Percentiles rank a stretch among this genome's conserved stretches.
Evolutionary conservation across 176 grass and related monocot genomes (phyloP).

Genomic region (Eragrostis nindensis): DNA sequence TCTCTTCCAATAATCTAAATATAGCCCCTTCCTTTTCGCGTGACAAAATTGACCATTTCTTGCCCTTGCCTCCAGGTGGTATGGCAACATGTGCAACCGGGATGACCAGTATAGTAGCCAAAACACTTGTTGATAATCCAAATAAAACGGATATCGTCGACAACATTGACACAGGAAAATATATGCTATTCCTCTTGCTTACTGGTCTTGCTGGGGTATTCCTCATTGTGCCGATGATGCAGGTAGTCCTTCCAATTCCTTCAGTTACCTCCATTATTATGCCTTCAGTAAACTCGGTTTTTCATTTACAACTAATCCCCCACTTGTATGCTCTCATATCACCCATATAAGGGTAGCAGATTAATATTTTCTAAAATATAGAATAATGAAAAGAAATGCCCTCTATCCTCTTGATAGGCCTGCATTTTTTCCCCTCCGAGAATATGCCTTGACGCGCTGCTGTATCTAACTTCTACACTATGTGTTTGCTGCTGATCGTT

Average conservation of each 20-base stretch:
- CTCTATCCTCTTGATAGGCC: too few relatives aligned
- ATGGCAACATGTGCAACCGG: conserved; percentile 53
- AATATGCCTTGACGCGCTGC: too few relatives aligned
- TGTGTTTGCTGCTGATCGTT: neutral
- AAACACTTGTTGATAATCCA: conserved; percentile 33
- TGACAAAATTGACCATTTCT: neutral
- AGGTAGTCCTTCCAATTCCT: conserved; percentile 32
- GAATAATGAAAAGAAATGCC: neutral
- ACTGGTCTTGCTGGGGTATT: conserved; percentile 30
- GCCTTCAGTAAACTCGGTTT: too few relatives aligned
- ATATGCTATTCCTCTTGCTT: conserved; percentile 52
- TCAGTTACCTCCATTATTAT: neutral
- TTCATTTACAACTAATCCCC: neutral
- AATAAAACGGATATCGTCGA: conserved; percentile 49
- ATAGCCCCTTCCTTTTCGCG: neutral
- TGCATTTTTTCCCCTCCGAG: neutral
- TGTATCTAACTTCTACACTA: too few relatives aligned
- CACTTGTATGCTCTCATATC: neutral
- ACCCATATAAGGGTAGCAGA: neutral
- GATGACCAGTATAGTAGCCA: conserved; percentile 53
- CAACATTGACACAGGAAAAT: conserved; percentile 18
- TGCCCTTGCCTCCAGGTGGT: conserved; percentile 29
- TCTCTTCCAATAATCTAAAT: neutral
- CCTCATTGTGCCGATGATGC: conserved; percentile 34
- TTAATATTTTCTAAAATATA: neutral